Evolutionary conservation across 2,329 filamentous ascomycete species (phyloP).

Genomic region (Periconia sp.): DNA sequence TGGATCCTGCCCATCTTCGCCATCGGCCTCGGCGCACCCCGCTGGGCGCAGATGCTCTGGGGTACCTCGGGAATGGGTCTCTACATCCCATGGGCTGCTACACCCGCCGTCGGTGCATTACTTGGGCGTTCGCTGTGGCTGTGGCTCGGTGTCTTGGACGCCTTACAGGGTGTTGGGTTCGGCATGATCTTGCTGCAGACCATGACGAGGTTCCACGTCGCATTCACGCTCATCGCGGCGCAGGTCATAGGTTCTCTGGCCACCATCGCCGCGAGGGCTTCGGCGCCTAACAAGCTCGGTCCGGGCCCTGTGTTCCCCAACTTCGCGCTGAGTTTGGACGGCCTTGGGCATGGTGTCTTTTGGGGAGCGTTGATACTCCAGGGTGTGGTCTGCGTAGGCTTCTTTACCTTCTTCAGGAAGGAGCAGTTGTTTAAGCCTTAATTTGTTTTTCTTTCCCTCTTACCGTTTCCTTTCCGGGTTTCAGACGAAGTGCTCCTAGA

Average conservation of each 20-base stretch:
- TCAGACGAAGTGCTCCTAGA: too few species aligned
- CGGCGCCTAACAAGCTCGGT: constrained; percentile 62
- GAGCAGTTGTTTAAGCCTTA: constrained; percentile 60
- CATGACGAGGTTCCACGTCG: constrained; percentile 65
- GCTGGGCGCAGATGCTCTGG: constrained; percentile 71
- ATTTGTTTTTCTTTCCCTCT: background rate
- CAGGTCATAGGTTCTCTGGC: constrained; percentile 64
- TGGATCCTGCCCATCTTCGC: constrained; percentile 71
- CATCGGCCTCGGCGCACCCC: constrained; percentile 65
- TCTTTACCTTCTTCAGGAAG: constrained; percentile 59
- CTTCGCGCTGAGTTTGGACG: constrained; percentile 53
- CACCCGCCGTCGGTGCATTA: constrained; percentile 56
- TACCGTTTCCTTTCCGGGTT: too few species aligned
- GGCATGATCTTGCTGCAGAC: constrained; percentile 70
- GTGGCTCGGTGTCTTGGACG: constrained; percentile 67
- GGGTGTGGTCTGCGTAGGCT: constrained; percentile 60
- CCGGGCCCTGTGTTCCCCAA: constrained; percentile 66
- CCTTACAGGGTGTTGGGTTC: constrained; percentile 66
- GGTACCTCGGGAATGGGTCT: constrained; percentile 61
- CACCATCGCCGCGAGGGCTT: constrained; percentile 63
- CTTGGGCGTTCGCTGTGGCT: constrained; percentile 63
- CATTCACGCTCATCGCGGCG: constrained; percentile 61
- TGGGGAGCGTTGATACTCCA: constrained; percentile 63
- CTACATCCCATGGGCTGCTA: constrained; percentile 60
- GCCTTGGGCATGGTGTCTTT: constrained; percentile 52